Evolutionary conservation across 805 yeast genomes (phyloP), one percentile per base, ranked within the genome.

Genomic region (Hanseniaspora thailandica): DNA sequence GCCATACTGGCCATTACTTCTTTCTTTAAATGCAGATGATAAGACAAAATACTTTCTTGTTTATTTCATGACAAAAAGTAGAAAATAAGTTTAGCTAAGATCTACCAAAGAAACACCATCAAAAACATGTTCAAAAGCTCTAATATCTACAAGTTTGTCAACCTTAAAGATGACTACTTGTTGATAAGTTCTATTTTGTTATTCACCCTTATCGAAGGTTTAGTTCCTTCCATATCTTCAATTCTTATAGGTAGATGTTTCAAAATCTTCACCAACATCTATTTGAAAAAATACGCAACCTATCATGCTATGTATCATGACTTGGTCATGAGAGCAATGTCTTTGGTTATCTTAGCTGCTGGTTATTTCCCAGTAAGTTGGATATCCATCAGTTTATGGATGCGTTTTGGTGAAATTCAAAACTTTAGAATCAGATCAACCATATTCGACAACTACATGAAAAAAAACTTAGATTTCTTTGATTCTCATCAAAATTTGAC

Each of bases 381-480:
- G 82, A 41, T 72, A 0, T 78, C 82, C 3, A 72, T 84, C 7
- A 62, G 74, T 1, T 59, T 71, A 0, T 88, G 94, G 85, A 76
- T 81, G 75, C 59, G 67, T 7, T 69, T 84, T 44, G 96, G 95
- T 7, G 95, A 86, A 64, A 66, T 70, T 12, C 87, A 83, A 57
- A 86, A 80, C 45, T 58, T 69, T 9, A 68, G 82, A 45, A 79
- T 82, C 0, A 70, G 96, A 55, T 48, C 57, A 2, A 47, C 56
- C 3, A 56, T 86, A 4, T 74, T 76, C 47, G 48, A 59, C 1
- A 68, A 75, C 0, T 66, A 83, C 26, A 56, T 85, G 17, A 40
- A 51, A 9, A 59, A 63, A 20, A 71, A 75, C 55, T 61, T 78
- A 30, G 65, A 67, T 19, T 86, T 93, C 93, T 80, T 76, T 60